These are phyloP conservation scores for Dioscorea cayenensis DNA, from an alignment of 116 monocot genomes.

Conservation along the genomic window DNA sequence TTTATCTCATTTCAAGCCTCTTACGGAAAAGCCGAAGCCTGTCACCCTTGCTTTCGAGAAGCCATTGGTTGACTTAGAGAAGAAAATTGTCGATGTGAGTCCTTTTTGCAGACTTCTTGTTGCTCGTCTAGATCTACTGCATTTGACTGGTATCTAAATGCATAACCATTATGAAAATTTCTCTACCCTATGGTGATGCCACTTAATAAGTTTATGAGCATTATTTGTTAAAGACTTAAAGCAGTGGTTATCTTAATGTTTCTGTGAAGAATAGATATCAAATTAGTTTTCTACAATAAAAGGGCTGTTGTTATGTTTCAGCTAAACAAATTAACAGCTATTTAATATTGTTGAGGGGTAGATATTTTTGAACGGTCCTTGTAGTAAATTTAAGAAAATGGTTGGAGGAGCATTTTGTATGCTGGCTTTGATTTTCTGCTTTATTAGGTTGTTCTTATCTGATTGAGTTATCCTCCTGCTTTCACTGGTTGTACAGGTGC, in stretches of 20 bases:
- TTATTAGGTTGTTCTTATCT: background rate
- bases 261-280: background rate
- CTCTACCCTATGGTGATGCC: background rate
- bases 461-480: background rate
- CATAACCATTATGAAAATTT: background rate
- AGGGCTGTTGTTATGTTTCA: no score
- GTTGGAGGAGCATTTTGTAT: background rate
- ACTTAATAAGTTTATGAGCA: background rate
- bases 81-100: conserved; percentile 66
- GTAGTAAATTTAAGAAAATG: no score
- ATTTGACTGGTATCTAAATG: background rate
- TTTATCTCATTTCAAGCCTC: conserved; percentile 74
- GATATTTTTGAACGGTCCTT: no score
- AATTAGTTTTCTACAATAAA: no score
- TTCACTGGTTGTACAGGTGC: conserved; percentile 39
- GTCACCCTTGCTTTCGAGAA: conserved; percentile 84
- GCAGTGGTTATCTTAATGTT: background rate
- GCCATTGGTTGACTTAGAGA: conserved; percentile 62
- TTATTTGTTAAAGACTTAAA: background rate
- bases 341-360: no score
- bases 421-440: background rate
- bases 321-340: no score
- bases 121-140: background rate
- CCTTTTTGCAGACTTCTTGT: background rate
- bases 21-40: conserved; percentile 57